Conservation (phyloP, 768 basidiomycete species). For the Leccinum broughii region DNA sequence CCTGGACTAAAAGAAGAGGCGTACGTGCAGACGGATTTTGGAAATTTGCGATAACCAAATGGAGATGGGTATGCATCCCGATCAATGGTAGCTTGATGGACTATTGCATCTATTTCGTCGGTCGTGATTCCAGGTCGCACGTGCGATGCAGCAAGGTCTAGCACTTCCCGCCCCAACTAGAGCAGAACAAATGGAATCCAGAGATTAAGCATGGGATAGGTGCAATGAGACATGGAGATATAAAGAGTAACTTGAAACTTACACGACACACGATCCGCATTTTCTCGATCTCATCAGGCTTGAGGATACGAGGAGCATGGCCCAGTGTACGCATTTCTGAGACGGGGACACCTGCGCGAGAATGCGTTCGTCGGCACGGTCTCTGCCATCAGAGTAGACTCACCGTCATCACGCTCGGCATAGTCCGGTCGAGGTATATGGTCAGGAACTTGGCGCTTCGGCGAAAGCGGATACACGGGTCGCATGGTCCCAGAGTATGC, state of each 20-base stretch:
- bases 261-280: conserved; percentile 89
- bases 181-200: conserved; percentile 5
- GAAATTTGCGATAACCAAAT: conserved; percentile 86
- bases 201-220: background rate
- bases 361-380: background rate
- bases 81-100: conserved; percentile 89
- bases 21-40: conserved; percentile 96
- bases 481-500: conserved; percentile 77
- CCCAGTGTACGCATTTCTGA: conserved; percentile 59
- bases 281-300: conserved; percentile 76
- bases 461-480: conserved; percentile 86
- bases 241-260: conserved; percentile 33
- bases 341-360: conserved; percentile 52
- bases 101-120: conserved; percentile 91
- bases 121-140: conserved; percentile 93
- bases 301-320: conserved; percentile 65
- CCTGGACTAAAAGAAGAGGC: conserved; percentile 32
- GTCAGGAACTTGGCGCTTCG: conserved; percentile 71
- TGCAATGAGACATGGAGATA: background rate
- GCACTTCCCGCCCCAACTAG: conserved; percentile 88
- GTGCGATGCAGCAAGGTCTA: conserved; percentile 86
- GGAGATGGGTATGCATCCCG: conserved; percentile 93
- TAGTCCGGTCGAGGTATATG: conserved; percentile 91
- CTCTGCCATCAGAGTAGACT: conserved; percentile 23
- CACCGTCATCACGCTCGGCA: conserved; percentile 59